phyloP scores from a whole-genome alignment of 78 protist genomes.

The Dictyostelium citrinum region DNA sequence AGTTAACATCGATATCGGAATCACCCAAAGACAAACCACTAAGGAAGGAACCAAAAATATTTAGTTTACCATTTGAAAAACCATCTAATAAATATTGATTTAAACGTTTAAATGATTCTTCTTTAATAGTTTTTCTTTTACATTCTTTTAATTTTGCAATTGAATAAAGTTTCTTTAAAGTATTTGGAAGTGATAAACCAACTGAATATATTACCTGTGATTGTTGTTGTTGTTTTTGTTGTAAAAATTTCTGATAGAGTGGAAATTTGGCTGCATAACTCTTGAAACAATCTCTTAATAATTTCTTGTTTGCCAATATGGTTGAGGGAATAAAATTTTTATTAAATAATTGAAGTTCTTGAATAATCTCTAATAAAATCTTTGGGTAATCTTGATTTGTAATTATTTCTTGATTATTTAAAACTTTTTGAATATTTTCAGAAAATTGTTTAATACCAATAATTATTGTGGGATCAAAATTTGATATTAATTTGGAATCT shows the following conservation, averaged over 20 bases:
- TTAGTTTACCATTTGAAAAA: neutral
- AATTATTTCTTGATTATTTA: neutral
- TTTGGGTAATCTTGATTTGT: neutral
- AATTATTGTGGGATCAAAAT: neutral
- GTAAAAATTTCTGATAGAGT: neutral
- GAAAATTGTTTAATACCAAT: neutral
- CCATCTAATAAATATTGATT: neutral
- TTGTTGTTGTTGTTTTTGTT: neutral
- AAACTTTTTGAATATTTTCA: neutral
- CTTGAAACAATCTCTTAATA: neutral
- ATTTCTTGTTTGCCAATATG: neutral
- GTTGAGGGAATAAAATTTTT: neutral
- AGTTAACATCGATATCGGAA: slow-evolving; percentile 27
- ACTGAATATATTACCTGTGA: neutral
- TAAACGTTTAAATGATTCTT: neutral
- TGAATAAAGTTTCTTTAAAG: neutral
- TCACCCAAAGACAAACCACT: neutral
- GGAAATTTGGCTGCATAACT: neutral
- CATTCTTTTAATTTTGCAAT: neutral
- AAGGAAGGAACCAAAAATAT: slow-evolving; percentile 26
- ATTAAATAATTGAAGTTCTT: neutral
- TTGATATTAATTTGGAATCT: neutral
- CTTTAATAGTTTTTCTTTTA: neutral
- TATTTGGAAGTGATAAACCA: neutral
- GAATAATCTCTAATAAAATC: neutral